Evolutionary conservation across 805 yeast species (phyloP).

Genomic region (Blastobotrys peoriensis): DNA sequence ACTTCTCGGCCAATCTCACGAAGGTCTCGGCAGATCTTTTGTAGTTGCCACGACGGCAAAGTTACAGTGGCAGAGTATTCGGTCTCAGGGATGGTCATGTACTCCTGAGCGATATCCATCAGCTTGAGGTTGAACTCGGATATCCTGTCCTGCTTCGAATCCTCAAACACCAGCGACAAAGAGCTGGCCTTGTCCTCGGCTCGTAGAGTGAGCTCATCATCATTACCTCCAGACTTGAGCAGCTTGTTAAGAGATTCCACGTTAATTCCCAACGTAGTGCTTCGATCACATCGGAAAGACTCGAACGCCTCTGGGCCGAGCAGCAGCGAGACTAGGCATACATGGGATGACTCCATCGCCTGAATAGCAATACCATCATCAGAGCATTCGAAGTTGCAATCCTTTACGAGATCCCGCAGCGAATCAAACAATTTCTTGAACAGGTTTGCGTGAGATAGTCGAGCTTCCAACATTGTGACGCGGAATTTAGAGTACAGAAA

Average conservation of each 20-base stretch:
- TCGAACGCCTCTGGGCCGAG: constrained; percentile 85
- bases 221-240: constrained; percentile 83
- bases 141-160: constrained; percentile 81
- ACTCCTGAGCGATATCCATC: constrained; percentile 96
- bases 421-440: constrained; percentile 88
- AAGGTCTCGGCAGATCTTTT: constrained; percentile 85
- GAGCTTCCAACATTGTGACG: constrained; percentile 83
- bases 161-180: constrained; percentile 81
- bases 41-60: constrained; percentile 83
- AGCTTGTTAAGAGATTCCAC: constrained; percentile 82
- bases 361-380: constrained; percentile 92
- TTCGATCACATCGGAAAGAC: constrained; percentile 93
- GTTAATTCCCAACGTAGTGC: constrained; percentile 86
- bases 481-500: too few species aligned
- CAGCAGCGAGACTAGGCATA: constrained; percentile 78
- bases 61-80: constrained; percentile 81
- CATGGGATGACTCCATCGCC: constrained; percentile 97
- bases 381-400: constrained; percentile 96
- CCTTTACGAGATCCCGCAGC: constrained; percentile 86
- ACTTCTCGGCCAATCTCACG: constrained; percentile 81
- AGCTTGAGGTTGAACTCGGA: constrained; percentile 86
- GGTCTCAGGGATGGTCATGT: constrained; percentile 88
- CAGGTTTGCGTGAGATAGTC: constrained; percentile 86
- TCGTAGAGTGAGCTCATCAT: constrained; percentile 78
- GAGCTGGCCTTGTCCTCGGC: constrained; percentile 86